Percentiles rank a stretch among this genome's conserved stretches.
These are phyloP conservation scores for Alternaria triticimaculans DNA, from an alignment of 2,329 filamentous ascomycete species.

Conservation along the genomic window DNA sequence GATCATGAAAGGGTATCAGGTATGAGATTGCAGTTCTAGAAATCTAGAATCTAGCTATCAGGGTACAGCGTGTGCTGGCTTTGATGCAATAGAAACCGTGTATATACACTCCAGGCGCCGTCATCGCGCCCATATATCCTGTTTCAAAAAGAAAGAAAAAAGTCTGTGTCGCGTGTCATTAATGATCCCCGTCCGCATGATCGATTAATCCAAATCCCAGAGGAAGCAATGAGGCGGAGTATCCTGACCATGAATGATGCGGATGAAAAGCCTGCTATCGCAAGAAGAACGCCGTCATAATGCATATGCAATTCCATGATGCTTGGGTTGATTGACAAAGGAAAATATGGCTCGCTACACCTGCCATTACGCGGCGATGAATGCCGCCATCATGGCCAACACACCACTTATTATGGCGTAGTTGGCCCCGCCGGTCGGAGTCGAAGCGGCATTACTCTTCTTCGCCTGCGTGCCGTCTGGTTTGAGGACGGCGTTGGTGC, in stretches of 20 bases:
- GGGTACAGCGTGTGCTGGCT: background rate
- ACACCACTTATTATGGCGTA: constrained; percentile 17
- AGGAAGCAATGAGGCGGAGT: background rate
- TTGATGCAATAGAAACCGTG: background rate
- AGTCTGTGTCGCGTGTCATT: background rate
- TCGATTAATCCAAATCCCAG: background rate
- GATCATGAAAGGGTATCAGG: background rate
- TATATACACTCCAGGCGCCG: constrained; percentile 1
- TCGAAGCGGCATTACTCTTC: constrained; percentile 36
- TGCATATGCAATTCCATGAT: constrained; percentile 18
- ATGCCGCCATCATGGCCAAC: constrained; percentile 17
- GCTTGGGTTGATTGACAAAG: background rate
- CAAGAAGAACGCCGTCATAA: constrained; percentile 14
- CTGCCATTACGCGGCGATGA: constrained; percentile 3
- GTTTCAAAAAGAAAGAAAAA: background rate
- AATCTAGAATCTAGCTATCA: background rate
- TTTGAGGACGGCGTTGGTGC: constrained; percentile 40
- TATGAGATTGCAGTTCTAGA: background rate
- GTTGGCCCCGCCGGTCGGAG: constrained; percentile 12
- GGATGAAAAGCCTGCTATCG: background rate
- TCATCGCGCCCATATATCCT: background rate
- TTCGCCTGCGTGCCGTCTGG: constrained; percentile 33
- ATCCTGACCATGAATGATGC: background rate
- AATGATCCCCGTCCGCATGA: background rate
- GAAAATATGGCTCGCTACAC: background rate